Evolutionary conservation across 1,284 basidiomycete genomes (phyloP).

Genomic region (Tylopilus orsonianus): DNA sequence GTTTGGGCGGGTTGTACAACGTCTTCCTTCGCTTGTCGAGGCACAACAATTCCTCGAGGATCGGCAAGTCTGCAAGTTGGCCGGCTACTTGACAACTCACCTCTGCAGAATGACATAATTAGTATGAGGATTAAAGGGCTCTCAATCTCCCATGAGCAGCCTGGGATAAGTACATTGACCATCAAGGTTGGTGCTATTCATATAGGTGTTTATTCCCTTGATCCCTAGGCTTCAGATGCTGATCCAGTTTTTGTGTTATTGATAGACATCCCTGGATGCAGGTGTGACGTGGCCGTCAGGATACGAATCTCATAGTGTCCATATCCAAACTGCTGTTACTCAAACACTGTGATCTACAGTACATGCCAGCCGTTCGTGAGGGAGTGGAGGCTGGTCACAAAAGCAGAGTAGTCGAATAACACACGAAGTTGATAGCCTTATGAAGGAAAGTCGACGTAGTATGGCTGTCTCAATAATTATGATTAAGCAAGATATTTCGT

Average conservation of each 20-base stretch:
- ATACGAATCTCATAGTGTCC: neutral
- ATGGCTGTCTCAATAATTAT: conserved; percentile 32
- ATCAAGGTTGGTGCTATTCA: conserved; percentile 46
- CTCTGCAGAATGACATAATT: too few relatives aligned
- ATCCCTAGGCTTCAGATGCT: neutral
- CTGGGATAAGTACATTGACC: conserved; percentile 35
- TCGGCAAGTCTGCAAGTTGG: too few relatives aligned
- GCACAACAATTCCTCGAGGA: too few relatives aligned
- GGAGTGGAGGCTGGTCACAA: conserved; percentile 53
- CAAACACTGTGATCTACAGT: conserved; percentile 42
- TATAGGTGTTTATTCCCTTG: conserved; percentile 3
- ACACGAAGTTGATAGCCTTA: conserved; percentile 48
- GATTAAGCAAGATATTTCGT: too few relatives aligned
- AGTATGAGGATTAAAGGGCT: conserved; percentile 37
- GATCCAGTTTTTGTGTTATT: neutral
- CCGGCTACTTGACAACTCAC: too few relatives aligned
- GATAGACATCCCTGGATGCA: conserved; percentile 16
- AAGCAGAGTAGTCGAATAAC: conserved; percentile 40
- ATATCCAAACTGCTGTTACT: conserved; percentile 29
- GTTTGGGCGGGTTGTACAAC: too few relatives aligned
- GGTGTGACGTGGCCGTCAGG: neutral
- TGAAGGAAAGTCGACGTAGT: conserved; percentile 42
- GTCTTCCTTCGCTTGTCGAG: too few relatives aligned
- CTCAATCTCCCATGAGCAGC: conserved; percentile 29
- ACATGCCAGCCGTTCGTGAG: conserved; percentile 39